Base-by-base conservation (phyloP, 306 rosid genomes). In the Lathyrus sativus region DNA sequence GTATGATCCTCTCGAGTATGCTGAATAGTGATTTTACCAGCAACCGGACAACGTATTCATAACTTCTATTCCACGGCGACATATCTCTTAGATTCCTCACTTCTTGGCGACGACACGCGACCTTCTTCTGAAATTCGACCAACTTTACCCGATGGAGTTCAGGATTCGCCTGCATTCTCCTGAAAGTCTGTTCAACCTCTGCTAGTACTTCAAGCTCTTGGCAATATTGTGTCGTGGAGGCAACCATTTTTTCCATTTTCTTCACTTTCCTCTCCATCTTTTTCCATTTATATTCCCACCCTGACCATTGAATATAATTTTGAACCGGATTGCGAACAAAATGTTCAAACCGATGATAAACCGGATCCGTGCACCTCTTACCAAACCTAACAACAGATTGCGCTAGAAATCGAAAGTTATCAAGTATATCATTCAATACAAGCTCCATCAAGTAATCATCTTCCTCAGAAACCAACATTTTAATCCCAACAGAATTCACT, bases 181-280 rank as follows among this genome's bases (percentile, higher is more conserved):
- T 76, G 42, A 82, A 78, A 44, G 96, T 81, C 76, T 83, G 96
- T 78, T 95, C 97, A 57, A 90, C 85, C 70, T 87, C 97, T 1
- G 81, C 85, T 13, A 90, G 83, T 45, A 90, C 95, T 51, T 95
- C 97, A 43, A 84, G 67, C 83, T 90, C 96, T 38, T 86, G 84
- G n/a, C 78, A 82, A 72, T 81, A 76, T 44, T 88, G 95, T 33
- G 85, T 67, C 59, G 86, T 80, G 33, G 79, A 78, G 0, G 78
- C 78, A 57, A 83, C 78, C 70, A 95, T 82, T 48, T 83, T 84
- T 60, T 88, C 88, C 97, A 95, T 88, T 76, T 88, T 95, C 85
- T 80, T 88, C 82, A 88, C 81, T 68, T 89, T 90, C 73, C 72
- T 87, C 73, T 90, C 95, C 99, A 95, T 95, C 75, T 88, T 95